Conservation (phyloP, 2,329 filamentous ascomycete species). For the Aspergillus sergii region DNA sequence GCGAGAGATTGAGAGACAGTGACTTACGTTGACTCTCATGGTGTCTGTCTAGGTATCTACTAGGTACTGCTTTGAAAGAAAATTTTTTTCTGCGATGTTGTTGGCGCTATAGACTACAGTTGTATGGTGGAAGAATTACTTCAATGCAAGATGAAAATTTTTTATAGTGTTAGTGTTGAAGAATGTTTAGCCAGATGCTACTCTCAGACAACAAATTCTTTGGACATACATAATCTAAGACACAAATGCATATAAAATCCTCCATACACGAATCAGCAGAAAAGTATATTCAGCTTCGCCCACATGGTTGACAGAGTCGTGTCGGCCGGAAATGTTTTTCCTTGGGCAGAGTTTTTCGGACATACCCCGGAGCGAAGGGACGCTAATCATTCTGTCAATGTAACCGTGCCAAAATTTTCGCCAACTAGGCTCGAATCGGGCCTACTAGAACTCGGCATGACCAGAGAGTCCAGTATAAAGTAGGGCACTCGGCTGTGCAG, state of each 20-base stretch:
- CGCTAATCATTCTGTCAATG: neutral
- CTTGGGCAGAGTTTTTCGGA: neutral
- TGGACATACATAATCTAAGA: neutral
- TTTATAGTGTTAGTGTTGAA: neutral
- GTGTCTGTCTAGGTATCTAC: neutral
- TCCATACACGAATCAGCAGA: neutral
- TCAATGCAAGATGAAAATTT: neutral
- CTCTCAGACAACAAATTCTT: neutral
- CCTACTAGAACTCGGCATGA: neutral
- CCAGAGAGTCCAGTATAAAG: neutral
- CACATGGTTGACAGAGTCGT: conserved; percentile 1
- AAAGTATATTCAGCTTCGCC: conserved; percentile 2
- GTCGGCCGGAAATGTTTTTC: neutral
- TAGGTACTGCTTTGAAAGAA: neutral
- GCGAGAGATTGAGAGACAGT: neutral
- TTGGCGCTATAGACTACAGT: neutral
- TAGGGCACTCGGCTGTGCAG: conserved; percentile 3
- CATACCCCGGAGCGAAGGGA: neutral
- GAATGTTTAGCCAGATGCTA: neutral
- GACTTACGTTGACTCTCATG: neutral
- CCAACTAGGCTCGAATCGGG: neutral
- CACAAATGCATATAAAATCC: neutral
- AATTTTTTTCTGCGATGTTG: neutral
- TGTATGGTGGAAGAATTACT: neutral
- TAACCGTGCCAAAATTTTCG: neutral